Evolutionary conservation across 768 basidiomycete genomes (phyloP).

Genomic region (Clitopilus hobsonii): DNA sequence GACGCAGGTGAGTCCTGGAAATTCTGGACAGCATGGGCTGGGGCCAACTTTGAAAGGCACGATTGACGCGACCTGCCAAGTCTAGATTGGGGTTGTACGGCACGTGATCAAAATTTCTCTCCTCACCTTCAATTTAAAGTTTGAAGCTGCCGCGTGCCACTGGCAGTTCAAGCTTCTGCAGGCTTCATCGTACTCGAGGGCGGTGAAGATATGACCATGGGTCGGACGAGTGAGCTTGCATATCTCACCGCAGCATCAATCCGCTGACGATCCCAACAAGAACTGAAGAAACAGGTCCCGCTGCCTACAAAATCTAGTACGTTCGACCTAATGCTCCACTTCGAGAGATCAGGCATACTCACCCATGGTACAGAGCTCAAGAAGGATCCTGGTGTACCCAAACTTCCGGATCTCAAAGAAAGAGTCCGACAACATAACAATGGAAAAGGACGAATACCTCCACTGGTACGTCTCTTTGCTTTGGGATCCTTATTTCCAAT

Average conservation of each 20-base stretch:
- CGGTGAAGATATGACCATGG: constrained; percentile 25
- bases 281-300: constrained; percentile 29
- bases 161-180: not conserved
- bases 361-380: constrained; percentile 54
- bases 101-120: not conserved
- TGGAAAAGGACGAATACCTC: constrained; percentile 37
- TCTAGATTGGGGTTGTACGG: too few species aligned
- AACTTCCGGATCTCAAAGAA: constrained; percentile 69
- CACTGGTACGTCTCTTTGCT: constrained; percentile 25
- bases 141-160: not conserved
- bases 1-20: too few species aligned
- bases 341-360: not conserved
- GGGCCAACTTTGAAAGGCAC: too few species aligned
- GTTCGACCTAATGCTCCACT: constrained; percentile 10
- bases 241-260: not conserved
- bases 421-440: constrained; percentile 47
- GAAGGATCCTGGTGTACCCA: constrained; percentile 87
- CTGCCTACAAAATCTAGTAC: constrained; percentile 38
- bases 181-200: not conserved
- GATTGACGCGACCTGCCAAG: too few species aligned
- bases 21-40: too few species aligned
- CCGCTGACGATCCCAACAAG: constrained; percentile 15
- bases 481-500: not conserved
- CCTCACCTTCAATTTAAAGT: too few species aligned
- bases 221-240: constrained; percentile 39